phyloP scores from a whole-genome alignment of 1,284 basidiomycete species.

The Naganishia albida region DNA sequence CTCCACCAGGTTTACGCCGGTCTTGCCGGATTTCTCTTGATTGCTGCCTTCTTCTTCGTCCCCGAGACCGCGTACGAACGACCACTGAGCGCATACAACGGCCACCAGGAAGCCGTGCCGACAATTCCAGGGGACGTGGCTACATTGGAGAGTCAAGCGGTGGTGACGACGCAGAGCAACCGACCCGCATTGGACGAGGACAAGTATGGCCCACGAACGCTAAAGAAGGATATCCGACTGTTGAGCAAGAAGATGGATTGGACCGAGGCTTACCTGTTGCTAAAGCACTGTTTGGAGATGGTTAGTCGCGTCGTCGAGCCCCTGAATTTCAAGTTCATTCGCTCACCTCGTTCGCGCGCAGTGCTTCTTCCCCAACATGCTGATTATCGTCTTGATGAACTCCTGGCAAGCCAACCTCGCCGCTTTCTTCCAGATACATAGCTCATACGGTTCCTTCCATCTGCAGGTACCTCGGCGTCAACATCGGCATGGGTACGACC shows the following conservation, averaged over 20 bases:
- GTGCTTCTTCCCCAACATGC: slow-evolving; percentile 25
- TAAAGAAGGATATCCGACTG: slow-evolving; percentile 13
- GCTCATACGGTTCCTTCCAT: too few relatives aligned
- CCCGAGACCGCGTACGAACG: slow-evolving; percentile 15
- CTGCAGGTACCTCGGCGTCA: slow-evolving; percentile 11
- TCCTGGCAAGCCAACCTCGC: too few relatives aligned
- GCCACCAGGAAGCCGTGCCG: background rate
- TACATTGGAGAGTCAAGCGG: slow-evolving; percentile 4
- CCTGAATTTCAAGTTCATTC: background rate
- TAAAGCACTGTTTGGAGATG: slow-evolving; percentile 18
- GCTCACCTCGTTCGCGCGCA: background rate
- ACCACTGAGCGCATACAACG: slow-evolving; percentile 21
- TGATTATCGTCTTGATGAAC: slow-evolving; percentile 17
- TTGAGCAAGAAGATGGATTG: slow-evolving; percentile 13
- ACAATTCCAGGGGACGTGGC: background rate
- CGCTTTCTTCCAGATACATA: too few relatives aligned
- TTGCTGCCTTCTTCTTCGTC: slow-evolving; percentile 11
- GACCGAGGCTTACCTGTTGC: slow-evolving; percentile 18
- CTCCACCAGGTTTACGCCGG: slow-evolving; percentile 16
- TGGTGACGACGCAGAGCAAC: slow-evolving; percentile 7
- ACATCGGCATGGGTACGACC: slow-evolving; percentile 23
- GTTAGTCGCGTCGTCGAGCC: background rate
- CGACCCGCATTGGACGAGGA: slow-evolving; percentile 13
- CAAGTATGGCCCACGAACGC: slow-evolving; percentile 1
- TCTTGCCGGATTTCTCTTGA: slow-evolving; percentile 19